Conservation (phyloP, 495 filamentous ascomycete genomes). For the Aspergillus sparsus region DNA sequence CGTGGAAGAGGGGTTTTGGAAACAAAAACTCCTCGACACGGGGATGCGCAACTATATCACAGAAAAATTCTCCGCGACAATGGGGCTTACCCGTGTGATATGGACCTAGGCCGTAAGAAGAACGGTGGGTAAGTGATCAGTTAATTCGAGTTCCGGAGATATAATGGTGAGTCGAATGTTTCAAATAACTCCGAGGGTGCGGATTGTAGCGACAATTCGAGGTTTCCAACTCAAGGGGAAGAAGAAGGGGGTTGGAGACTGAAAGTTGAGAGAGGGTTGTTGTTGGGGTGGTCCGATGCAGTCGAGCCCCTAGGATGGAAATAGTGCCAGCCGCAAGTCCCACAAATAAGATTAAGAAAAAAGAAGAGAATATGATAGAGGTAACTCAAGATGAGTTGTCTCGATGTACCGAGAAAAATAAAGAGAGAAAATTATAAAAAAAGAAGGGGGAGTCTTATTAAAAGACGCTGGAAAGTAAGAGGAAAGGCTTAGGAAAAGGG, state of each 20-base stretch:
- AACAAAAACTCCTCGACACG: conserved; percentile 21
- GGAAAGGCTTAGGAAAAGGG: conserved; percentile 5
- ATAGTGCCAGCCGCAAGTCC: conserved; percentile 11
- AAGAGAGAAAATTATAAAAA: conserved; percentile 4
- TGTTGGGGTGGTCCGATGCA: background rate
- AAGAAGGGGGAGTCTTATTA: conserved; percentile 13
- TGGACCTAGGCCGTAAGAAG: background rate
- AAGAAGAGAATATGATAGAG: conserved; percentile 8
- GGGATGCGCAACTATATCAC: conserved; percentile 17
- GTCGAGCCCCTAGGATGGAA: conserved; percentile 9
- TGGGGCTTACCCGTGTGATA: conserved; percentile 4
- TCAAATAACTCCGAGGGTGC: background rate
- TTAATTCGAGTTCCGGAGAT: too few relatives aligned
- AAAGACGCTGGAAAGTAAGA: conserved; percentile 18
- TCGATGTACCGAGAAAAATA: conserved; percentile 5
- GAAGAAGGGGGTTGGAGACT: background rate
- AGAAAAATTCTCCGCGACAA: conserved; percentile 15
- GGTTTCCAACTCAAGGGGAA: background rate
- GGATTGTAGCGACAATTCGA: background rate
- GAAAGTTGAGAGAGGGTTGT: too few relatives aligned
- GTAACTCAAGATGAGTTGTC: conserved; percentile 22
- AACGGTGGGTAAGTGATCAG: background rate
- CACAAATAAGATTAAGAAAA: conserved; percentile 1
- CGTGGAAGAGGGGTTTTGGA: conserved; percentile 21
- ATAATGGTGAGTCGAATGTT: too few relatives aligned